Evolutionary conservation across 2,329 filamentous ascomycete genomes (phyloP), one percentile per base, ranked within the genome.

Genomic region (Exophiala spinifera): DNA sequence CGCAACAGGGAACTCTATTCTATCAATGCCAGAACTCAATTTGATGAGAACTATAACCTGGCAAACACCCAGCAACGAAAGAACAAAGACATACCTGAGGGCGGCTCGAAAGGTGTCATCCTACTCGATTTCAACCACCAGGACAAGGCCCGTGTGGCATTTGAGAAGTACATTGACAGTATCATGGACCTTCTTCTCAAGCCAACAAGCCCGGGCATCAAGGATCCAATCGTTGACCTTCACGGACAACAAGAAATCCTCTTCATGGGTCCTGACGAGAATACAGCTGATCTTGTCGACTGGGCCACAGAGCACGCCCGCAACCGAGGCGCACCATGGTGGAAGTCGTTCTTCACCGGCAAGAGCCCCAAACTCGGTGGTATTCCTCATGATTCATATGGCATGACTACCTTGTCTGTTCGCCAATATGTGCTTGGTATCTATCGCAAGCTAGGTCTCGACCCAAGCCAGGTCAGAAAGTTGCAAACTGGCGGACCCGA

Each of bases 311-410:
- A 94, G 72, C 94, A 99, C 72, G 94, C 94, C 57, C 84, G 90
- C 49, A 77, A 78, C 58, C 86, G 94, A 64, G 91, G 91, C 43
- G 94, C 94, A 3, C 90, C 91, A 23, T 99, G 92, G 90, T 99
- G 94, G 94, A 99, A 99, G 80, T 99, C 94, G 0, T 99, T 99
- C 83, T 99, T 99, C 80, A 99, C 94, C 1, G 94, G 94, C 67
- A 99, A 99, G 81, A 96, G 90, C 64, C 94, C 91, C 49, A 94
- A 88, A 73, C 82, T 99, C 13, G 94, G 94, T 60, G 94, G 94
- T 69, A 99, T 99, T 64, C 94, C 94, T 34, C 94, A 99, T 73
- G 94, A 99, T 70, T 76, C 79, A 37, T 99, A 99, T 68, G 94
- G 94, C 66, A 99, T 99, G 94, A 99, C 94, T 1, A 97, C 94